These are phyloP conservation scores for Arxiozyma telluris DNA, from an alignment of 1,139 yeast species.

Conservation along the genomic window DNA sequence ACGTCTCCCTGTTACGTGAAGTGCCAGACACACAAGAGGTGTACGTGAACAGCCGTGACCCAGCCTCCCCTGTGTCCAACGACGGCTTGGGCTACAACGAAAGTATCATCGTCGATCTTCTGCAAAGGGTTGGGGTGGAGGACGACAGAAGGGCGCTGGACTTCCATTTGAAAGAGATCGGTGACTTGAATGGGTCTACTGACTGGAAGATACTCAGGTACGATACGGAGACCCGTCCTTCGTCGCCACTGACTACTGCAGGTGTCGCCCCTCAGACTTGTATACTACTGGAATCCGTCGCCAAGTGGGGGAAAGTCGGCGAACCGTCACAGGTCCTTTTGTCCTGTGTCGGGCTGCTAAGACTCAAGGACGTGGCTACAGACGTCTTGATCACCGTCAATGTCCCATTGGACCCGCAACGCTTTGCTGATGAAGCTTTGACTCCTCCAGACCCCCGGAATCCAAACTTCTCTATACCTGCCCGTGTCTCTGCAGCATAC, in stretches of 20 bases:
- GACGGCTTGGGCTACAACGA: slow-evolving; percentile 39
- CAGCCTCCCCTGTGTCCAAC: slow-evolving; percentile 9
- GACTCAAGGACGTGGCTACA: slow-evolving; percentile 44
- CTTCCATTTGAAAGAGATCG: slow-evolving; percentile 37
- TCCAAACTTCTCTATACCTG: not conserved
- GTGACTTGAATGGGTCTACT: slow-evolving; percentile 32
- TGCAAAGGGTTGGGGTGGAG: slow-evolving; percentile 45
- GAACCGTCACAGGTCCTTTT: slow-evolving; percentile 33
- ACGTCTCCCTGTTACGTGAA: slow-evolving; percentile 65
- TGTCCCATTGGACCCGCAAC: slow-evolving; percentile 33
- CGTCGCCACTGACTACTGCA: slow-evolving; percentile 5
- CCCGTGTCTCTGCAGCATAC: slow-evolving; percentile 29
- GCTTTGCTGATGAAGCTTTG: not conserved
- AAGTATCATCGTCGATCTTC: slow-evolving; percentile 61
- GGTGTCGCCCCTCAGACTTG: slow-evolving; percentile 10
- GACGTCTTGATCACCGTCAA: slow-evolving; percentile 59
- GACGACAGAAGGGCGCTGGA: slow-evolving; percentile 34
- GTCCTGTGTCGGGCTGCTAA: slow-evolving; percentile 44
- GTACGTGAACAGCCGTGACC: slow-evolving; percentile 38
- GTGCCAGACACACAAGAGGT: slow-evolving; percentile 90
- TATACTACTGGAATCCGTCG: slow-evolving; percentile 17
- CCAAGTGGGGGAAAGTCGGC: slow-evolving; percentile 42
- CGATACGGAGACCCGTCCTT: slow-evolving; percentile 2
- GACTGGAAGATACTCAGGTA: slow-evolving; percentile 20
- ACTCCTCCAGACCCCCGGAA: not conserved